Conservation (phyloP, 73 alveolate species). For the Paramecium biaurelia region DNA sequence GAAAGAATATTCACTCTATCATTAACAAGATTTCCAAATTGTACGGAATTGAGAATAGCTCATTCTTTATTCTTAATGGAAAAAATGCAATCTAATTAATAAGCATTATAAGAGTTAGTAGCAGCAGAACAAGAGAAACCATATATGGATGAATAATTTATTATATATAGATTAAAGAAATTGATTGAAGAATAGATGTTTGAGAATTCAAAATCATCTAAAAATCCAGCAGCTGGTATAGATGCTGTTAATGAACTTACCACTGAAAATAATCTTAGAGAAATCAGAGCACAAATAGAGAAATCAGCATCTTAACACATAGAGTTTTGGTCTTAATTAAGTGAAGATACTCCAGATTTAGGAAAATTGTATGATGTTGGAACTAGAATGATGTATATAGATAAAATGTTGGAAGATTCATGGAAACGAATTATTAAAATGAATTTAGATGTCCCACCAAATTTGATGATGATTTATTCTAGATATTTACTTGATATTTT, state of each 20-base stretch:
- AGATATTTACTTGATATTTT: slow-evolving; percentile 48
- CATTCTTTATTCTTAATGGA: slow-evolving; percentile 57
- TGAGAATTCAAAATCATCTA: slow-evolving; percentile 19
- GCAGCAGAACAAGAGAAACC: slow-evolving; percentile 60
- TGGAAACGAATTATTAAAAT: slow-evolving; percentile 50
- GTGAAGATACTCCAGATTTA: slow-evolving; percentile 62
- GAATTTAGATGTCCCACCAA: slow-evolving; percentile 58
- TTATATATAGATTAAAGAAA: slow-evolving; percentile 54
- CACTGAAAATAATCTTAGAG: slow-evolving; percentile 31
- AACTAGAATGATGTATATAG: slow-evolving; percentile 44
- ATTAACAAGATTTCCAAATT: slow-evolving; percentile 55
- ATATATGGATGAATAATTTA: slow-evolving; percentile 54
- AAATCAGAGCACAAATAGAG: slow-evolving; percentile 39
- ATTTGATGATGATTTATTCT: slow-evolving; percentile 57
- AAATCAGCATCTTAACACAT: slow-evolving; percentile 54
- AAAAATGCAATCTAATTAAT: slow-evolving; percentile 55
- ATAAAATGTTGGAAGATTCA: slow-evolving; percentile 41
- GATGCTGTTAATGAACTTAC: slow-evolving; percentile 45
- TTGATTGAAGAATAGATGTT: slow-evolving; percentile 61
- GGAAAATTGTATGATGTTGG: slow-evolving; percentile 61
- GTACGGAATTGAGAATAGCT: slow-evolving; percentile 54
- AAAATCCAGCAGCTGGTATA: slow-evolving; percentile 8
- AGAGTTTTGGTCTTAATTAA: slow-evolving; percentile 63
- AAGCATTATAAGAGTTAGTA: slow-evolving; percentile 52
- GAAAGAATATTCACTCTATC: slow-evolving; percentile 58